Percentiles rank a stretch among this genome's conserved stretches.
phyloP scores from a whole-genome alignment of 2,329 filamentous ascomycete species.

The Leptographium wingfieldii region DNA sequence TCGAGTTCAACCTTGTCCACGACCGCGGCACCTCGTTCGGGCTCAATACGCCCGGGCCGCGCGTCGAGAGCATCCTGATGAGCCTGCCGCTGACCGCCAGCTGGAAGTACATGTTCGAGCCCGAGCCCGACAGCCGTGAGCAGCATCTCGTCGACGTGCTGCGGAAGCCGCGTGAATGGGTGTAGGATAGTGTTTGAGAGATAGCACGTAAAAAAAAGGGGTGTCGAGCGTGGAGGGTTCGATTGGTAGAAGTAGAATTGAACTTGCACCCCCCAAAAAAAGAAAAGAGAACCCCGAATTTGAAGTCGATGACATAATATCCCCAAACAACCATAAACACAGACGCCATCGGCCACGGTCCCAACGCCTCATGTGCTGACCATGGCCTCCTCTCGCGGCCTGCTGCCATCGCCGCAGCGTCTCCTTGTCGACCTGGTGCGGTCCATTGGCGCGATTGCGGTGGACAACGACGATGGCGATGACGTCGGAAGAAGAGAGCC shows the following conservation, averaged over 20 bases:
- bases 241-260: neutral
- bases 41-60: conserved; percentile 77
- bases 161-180: conserved; percentile 53
- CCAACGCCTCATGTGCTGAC: too few species aligned
- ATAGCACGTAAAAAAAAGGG: neutral
- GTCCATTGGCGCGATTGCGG: conserved; percentile 20
- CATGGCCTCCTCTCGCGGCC: conserved; percentile 6
- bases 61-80: conserved; percentile 96
- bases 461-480: neutral
- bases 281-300: too few species aligned
- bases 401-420: conserved; percentile 28
- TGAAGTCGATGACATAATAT: too few species aligned
- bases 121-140: conserved; percentile 63
- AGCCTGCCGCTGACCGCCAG: conserved; percentile 83
- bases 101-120: conserved; percentile 94
- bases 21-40: conserved; percentile 93
- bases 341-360: too few species aligned
- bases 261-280: too few species aligned
- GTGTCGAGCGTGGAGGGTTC: neutral
- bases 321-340: too few species aligned
- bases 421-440: conserved; percentile 37
- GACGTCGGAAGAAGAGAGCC: neutral
- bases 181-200: conserved; percentile 25
- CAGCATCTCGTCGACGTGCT: conserved; percentile 66
- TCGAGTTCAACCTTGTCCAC: conserved; percentile 97